Evolutionary conservation across 2,329 filamentous ascomycete genomes (phyloP), one percentile per base, ranked within the genome.

Genomic region (Ascochyta rabiei): DNA sequence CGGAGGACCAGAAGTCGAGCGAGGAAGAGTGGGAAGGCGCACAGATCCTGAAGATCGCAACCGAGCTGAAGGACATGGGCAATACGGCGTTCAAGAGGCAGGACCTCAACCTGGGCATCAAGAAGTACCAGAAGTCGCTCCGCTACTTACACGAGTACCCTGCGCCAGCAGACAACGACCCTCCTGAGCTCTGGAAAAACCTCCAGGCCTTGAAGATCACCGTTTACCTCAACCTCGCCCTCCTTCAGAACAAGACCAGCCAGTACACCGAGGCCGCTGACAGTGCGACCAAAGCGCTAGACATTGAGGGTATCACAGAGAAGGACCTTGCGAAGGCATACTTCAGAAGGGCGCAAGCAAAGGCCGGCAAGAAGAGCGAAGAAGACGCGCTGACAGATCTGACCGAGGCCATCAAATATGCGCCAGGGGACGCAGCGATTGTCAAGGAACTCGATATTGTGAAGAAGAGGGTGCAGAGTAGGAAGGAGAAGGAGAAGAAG

Each of bases 111-210:
- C 77, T 90, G 28, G 93, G 87, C 2, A 81, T 98, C 23, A 87
- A 89, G 57, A 99, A 99, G 80, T 99, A 99, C 79, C 87, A 96
- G 75, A 99, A 99, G 81, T 93, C 87, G 16, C 78, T 96, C 57
- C 87, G 92, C 67, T 97, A 96, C 76, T 81, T 96, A 57, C 90
- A 93, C 75, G 90, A 96, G 75, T 90, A 93, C 70, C 89, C 89
- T 0, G 86, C 90, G 12, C 77, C 81, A 1, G 75, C 79, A 21
- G 89, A 95, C 37, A 82, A 85, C 40, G 91, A 93, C 64, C 82
- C 89, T 4, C 80, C 84, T 40, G 87, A 89, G 33, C 84, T 89
- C 34, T 87, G 86, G 67, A 75, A 80, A 21, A 82, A 88, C 61
- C 82, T 97, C 57, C 84, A 86, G 54, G 80, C 87, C 33, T 83